Evolutionary conservation across 1,284 basidiomycete genomes (phyloP).

Genomic region (Rhodotorula mucilaginosa): DNA sequence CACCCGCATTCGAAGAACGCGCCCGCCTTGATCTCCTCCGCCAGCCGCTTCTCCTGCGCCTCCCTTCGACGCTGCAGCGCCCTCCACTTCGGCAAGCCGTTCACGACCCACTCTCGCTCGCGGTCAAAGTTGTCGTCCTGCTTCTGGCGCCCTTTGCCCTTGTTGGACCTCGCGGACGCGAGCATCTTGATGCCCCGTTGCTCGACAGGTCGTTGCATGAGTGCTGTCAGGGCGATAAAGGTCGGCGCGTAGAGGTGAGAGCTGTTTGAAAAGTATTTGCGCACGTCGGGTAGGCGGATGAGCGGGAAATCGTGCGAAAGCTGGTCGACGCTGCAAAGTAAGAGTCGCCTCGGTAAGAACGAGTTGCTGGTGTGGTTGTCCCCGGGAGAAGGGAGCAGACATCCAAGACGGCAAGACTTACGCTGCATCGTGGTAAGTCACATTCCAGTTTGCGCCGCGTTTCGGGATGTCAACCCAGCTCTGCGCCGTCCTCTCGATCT

Average conservation of each 20-base stretch:
- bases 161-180: background rate
- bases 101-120: constrained; percentile 29
- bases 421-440: background rate
- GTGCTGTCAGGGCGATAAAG: constrained; percentile 11
- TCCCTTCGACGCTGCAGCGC: background rate
- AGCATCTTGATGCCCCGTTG: constrained; percentile 21
- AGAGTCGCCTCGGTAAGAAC: background rate
- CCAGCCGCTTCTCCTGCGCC: constrained; percentile 6
- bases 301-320: constrained; percentile 26
- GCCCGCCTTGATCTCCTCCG: constrained; percentile 32
- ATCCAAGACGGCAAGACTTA: background rate
- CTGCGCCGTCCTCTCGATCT: background rate
- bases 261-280: constrained; percentile 9
- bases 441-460: background rate
- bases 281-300: constrained; percentile 23
- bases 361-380: background rate
- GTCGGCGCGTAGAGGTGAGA: constrained; percentile 28
- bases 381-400: no score
- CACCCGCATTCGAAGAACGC: constrained; percentile 45
- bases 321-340: constrained; percentile 15
- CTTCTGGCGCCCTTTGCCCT: constrained; percentile 26
- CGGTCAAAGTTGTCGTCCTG: constrained; percentile 17
- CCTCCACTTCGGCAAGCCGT: background rate
- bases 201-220: background rate
- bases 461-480: background rate